Percentiles rank a stretch among this genome's conserved stretches.
Conservation (phyloP, 345 rosid genomes). For the Reutealis trisperma region DNA sequence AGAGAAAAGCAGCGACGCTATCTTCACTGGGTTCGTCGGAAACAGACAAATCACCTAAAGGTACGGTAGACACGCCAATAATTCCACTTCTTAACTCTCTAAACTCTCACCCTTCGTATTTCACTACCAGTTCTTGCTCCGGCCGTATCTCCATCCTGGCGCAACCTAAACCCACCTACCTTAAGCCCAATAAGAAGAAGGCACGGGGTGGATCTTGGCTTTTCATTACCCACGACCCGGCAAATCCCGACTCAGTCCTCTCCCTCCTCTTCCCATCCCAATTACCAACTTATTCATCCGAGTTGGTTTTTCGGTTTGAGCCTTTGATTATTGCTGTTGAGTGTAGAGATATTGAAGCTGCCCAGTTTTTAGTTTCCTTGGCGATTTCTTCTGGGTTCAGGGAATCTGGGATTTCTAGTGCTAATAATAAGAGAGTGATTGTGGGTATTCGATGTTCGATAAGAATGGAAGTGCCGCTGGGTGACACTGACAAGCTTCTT, state of each 20-base stretch:
- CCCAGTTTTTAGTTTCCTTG: conserved; percentile 61
- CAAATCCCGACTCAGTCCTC: conserved; percentile 48
- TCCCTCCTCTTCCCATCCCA: conserved; percentile 49
- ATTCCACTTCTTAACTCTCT: conserved; percentile 68
- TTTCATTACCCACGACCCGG: conserved; percentile 68
- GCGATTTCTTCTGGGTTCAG: conserved; percentile 76
- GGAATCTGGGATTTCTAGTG: conserved; percentile 85
- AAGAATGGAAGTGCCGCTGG: conserved; percentile 83
- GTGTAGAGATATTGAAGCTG: conserved; percentile 63
- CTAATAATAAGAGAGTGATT: conserved; percentile 64
- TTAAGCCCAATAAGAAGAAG: conserved; percentile 46
- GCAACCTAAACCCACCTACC: conserved; percentile 45
- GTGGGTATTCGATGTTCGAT: conserved; percentile 82
- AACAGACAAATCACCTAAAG: conserved; percentile 82
- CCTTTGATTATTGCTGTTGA: conserved; percentile 85
- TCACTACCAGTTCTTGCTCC: conserved; percentile 94
- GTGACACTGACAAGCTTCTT: conserved; percentile 48
- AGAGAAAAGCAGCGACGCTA: conserved; percentile 69
- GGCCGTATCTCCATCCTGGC: conserved; percentile 90
- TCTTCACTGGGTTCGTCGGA: conserved; percentile 52
- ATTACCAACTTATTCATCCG: conserved; percentile 17
- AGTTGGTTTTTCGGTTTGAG: conserved; percentile 81
- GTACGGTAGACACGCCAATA: conserved; percentile 68
- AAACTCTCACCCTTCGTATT: conserved; percentile 73
- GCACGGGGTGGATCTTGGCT: conserved; percentile 91